phyloP scores from a whole-genome alignment of 768 basidiomycete genomes.

The Boletus patriciae region DNA sequence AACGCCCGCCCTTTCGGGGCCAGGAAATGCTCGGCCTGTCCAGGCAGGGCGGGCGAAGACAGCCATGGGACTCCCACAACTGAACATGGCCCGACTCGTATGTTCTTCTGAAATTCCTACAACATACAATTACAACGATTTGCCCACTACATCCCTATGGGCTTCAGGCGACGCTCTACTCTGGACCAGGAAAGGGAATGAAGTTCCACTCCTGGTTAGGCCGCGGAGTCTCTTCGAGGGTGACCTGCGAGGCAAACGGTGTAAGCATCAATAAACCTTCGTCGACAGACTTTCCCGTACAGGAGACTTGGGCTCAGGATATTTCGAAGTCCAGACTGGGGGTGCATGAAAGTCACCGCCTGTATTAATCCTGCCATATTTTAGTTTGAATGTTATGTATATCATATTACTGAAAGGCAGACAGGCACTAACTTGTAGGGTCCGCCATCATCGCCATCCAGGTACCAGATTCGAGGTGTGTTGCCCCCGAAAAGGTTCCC shows the following conservation, averaged over 20 bases:
- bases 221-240: neutral
- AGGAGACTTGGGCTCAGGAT: neutral
- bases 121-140: neutral
- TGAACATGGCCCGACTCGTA: no score
- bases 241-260: neutral
- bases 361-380: neutral
- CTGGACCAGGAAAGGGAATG: rapidly evolving
- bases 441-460: neutral
- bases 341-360: neutral
- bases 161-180: no score
- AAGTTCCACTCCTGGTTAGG: neutral
- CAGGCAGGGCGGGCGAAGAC: no score
- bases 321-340: neutral
- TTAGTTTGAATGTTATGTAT: neutral
- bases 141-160: neutral
- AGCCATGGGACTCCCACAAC: no score
- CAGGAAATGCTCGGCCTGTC: no score
- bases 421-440: neutral
- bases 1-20: no score
- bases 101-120: neutral
- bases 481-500: neutral
- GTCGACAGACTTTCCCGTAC: neutral
- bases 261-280: constrained; percentile 1
- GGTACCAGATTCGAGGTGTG: neutral
- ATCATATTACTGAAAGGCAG: no score